Conservation (phyloP, 768 basidiomycete genomes). For the Cystofilobasidium macerans region DNA sequence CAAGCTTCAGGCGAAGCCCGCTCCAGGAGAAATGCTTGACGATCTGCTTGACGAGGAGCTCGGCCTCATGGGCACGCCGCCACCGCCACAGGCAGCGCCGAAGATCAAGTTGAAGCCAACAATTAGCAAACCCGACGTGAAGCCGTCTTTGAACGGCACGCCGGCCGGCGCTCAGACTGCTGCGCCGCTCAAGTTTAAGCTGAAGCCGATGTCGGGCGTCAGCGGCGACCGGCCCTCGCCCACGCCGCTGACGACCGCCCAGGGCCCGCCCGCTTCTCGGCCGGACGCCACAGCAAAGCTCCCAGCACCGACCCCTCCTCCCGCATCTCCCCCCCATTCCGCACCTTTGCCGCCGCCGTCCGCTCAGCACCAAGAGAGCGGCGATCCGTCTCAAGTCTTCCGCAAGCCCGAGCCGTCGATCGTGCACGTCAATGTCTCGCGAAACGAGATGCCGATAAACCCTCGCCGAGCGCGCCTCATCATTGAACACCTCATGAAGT, state of each 20-base stretch:
- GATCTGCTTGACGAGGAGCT: constrained; percentile 36
- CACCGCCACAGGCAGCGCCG: neutral
- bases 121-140: neutral
- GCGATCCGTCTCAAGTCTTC: neutral
- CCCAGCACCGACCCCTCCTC: neutral
- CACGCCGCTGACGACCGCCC: neutral
- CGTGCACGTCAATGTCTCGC: constrained; percentile 24
- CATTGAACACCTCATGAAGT: constrained; percentile 26
- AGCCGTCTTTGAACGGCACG: constrained; percentile 3
- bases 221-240: neutral
- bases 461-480: constrained; percentile 30
- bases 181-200: constrained; percentile 11
- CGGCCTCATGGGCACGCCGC: constrained; percentile 34
- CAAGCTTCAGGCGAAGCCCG: constrained; percentile 1
- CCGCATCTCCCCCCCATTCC: neutral
- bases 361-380: neutral
- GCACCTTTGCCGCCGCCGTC: neutral
- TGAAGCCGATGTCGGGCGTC: neutral
- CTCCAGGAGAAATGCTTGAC: constrained; percentile 28
- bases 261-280: neutral
- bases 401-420: constrained; percentile 5
- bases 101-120: constrained; percentile 22
- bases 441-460: constrained; percentile 28
- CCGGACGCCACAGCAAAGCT: no score
- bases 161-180: constrained; percentile 20